Percentiles rank a stretch among this genome's conserved stretches.
phyloP scores from a whole-genome alignment of 441 rosid genomes.

The Brassica balearica region DNA sequence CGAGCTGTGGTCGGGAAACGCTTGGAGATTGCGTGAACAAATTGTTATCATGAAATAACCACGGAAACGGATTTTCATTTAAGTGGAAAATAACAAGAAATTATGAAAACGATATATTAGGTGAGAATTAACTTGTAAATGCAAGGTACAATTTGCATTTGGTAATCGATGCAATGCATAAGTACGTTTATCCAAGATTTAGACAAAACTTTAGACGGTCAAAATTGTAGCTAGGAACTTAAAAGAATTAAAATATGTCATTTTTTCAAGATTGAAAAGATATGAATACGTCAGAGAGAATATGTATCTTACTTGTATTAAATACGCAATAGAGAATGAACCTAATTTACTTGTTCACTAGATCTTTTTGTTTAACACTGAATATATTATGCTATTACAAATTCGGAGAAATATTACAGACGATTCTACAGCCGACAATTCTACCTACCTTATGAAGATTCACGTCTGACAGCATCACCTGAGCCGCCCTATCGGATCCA shows the following conservation, averaged over 20 bases:
- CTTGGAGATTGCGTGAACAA: slow-evolving; percentile 43
- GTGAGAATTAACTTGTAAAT: slow-evolving; percentile 17
- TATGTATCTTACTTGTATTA: neutral
- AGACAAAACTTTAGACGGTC: neutral
- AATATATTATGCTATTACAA: too few species aligned
- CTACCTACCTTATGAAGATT: too few species aligned
- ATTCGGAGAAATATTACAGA: too few species aligned
- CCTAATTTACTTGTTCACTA: slow-evolving; percentile 6
- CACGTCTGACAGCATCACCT: too few species aligned
- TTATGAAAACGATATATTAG: slow-evolving; percentile 7
- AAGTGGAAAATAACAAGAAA: slow-evolving; percentile 4
- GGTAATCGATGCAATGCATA: slow-evolving; percentile 26
- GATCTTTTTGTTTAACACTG: too few species aligned
- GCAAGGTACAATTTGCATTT: slow-evolving; percentile 24
- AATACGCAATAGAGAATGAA: neutral
- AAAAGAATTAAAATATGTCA: neutral
- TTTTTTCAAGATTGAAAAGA: slow-evolving; percentile 9
- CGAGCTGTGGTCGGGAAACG: slow-evolving; percentile 32
- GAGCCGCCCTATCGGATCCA: too few species aligned
- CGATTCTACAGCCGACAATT: too few species aligned
- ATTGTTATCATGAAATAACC: slow-evolving; percentile 13
- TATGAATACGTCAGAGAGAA: slow-evolving; percentile 5
- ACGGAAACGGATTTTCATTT: neutral
- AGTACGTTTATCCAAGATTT: neutral
- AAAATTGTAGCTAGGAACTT: slow-evolving; percentile 9